A percentile compares a stretch with the other conserved stretches of the same genome.
Conservation (phyloP, 148 eudicot genomes). For the Rhododendron henanense region DNA sequence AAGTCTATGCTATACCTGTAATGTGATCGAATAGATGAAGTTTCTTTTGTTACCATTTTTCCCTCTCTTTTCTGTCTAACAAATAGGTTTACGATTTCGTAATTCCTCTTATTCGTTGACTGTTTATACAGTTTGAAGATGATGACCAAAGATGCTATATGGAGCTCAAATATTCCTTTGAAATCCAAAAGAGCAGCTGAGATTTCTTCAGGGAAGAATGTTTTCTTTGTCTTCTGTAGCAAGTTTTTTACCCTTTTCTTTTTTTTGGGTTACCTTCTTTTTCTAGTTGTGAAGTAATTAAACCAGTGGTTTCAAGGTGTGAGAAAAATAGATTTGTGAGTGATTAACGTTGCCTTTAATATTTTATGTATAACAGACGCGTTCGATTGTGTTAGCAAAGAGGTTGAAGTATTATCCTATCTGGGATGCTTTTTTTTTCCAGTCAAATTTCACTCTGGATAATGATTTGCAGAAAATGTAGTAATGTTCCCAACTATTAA, state of each 20-base stretch:
- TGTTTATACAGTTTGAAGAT: conserved; percentile 52
- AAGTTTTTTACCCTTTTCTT: not conserved
- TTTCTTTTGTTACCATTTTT: not conserved
- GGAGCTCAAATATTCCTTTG: conserved; percentile 61
- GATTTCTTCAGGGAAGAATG: not conserved
- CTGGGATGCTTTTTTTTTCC: not conserved
- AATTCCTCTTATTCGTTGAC: not conserved
- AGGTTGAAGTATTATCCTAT: not conserved
- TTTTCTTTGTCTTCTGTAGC: not conserved
- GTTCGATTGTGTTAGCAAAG: not conserved
- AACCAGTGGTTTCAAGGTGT: not conserved
- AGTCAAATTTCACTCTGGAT: not conserved
- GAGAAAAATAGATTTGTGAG: not conserved
- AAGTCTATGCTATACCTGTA: not conserved
- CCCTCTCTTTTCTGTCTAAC: not conserved
- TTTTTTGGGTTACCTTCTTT: not conserved
- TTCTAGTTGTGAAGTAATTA: not conserved
- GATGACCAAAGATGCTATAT: conserved; percentile 54
- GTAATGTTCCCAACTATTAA: no score
- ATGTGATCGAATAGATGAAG: not conserved
- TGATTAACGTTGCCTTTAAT: not conserved
- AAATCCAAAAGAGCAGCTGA: conserved; percentile 10
- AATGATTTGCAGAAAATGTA: not conserved
- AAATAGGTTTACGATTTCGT: not conserved
- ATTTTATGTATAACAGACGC: not conserved